These are phyloP conservation scores for Blastosporella zonata DNA, from an alignment of 1,284 basidiomycete species.

Conservation along the genomic window DNA sequence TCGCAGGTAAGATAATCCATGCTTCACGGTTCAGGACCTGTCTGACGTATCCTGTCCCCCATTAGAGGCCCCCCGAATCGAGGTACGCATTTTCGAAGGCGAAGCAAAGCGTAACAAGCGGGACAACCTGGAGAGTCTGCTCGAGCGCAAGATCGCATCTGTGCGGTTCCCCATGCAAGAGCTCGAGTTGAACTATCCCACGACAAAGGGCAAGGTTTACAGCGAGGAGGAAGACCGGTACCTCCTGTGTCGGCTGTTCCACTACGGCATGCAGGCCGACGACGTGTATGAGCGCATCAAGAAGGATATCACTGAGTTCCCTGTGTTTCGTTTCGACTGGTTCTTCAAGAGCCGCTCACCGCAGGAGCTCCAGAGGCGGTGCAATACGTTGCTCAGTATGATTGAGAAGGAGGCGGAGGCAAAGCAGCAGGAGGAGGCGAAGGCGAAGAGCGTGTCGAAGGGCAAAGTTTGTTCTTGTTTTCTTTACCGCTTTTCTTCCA, in stretches of 20 bases:
- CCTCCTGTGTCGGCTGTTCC: slow-evolving; percentile 85
- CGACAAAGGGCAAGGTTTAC: slow-evolving; percentile 95
- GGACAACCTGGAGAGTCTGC: slow-evolving; percentile 75
- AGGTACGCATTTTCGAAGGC: slow-evolving; percentile 80
- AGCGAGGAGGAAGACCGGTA: slow-evolving; percentile 97
- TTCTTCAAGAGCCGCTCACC: slow-evolving; percentile 96
- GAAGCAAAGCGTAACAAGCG: slow-evolving; percentile 87
- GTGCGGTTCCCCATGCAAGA: slow-evolving; percentile 92
- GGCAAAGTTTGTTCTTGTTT: slow-evolving; percentile 52
- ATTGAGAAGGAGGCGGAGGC: slow-evolving; percentile 88
- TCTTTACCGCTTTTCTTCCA: slow-evolving; percentile 3
- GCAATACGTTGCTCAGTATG: slow-evolving; percentile 86
- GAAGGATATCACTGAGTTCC: slow-evolving; percentile 93
- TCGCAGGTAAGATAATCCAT: slow-evolving; percentile 51
- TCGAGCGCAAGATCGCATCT: slow-evolving; percentile 77
- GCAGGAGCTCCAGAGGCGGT: slow-evolving; percentile 87
- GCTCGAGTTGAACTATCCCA: slow-evolving; percentile 90
- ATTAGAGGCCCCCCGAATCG: slow-evolving; percentile 78
- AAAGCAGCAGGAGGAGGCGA: slow-evolving; percentile 63
- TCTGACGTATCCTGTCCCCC: neutral
- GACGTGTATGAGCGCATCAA: slow-evolving; percentile 97
- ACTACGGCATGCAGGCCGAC: slow-evolving; percentile 90
- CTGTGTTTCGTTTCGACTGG: slow-evolving; percentile 98
- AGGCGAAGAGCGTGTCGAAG: slow-evolving; percentile 53
- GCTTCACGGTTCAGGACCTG: neutral